phyloP scores from a whole-genome alignment of 768 basidiomycete genomes.

The Lactarius psammicola region DNA sequence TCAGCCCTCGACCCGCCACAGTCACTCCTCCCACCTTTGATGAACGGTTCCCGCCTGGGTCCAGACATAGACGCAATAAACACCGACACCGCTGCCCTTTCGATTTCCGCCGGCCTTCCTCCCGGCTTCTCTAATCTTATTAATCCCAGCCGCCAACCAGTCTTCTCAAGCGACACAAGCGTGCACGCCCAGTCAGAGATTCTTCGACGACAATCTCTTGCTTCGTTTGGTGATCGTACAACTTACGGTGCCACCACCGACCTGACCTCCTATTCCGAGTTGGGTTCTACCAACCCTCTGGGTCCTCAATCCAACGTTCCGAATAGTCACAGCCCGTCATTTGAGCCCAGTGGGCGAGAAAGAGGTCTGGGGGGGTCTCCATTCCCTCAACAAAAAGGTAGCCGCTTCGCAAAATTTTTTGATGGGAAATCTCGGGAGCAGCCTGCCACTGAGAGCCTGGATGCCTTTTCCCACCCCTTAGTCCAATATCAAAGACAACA shows the following conservation, averaged over 20 bases:
- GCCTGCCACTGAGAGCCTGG: slow-evolving; percentile 45
- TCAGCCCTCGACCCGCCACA: slow-evolving; percentile 28
- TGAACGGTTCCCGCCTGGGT: slow-evolving; percentile 14
- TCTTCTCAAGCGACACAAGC: slow-evolving; percentile 15
- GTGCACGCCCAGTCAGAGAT: slow-evolving; percentile 14
- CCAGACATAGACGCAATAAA: slow-evolving; percentile 9
- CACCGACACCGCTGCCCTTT: neutral
- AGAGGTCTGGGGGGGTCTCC: slow-evolving; percentile 39
- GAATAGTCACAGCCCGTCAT: slow-evolving; percentile 26
- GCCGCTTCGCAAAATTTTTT: slow-evolving; percentile 86
- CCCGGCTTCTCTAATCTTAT: slow-evolving; percentile 18
- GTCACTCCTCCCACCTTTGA: slow-evolving; percentile 25
- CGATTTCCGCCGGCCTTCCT: slow-evolving; percentile 8
- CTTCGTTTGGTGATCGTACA: slow-evolving; percentile 21
- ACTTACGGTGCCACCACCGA: slow-evolving; percentile 13
- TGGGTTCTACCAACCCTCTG: slow-evolving; percentile 14
- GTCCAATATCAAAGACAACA: slow-evolving; percentile 41
- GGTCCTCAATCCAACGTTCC: slow-evolving; percentile 18
- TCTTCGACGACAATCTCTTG: slow-evolving; percentile 24
- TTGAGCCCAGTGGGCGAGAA: slow-evolving; percentile 29
- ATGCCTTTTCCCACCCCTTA: slow-evolving; percentile 46
- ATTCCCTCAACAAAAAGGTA: slow-evolving; percentile 62
- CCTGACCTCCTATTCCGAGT: slow-evolving; percentile 17
- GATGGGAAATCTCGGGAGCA: slow-evolving; percentile 59
- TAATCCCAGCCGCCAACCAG: slow-evolving; percentile 14